phyloP scores from a whole-genome alignment of 352 stramenopile genomes.

The Achlya hypogyna region DNA sequence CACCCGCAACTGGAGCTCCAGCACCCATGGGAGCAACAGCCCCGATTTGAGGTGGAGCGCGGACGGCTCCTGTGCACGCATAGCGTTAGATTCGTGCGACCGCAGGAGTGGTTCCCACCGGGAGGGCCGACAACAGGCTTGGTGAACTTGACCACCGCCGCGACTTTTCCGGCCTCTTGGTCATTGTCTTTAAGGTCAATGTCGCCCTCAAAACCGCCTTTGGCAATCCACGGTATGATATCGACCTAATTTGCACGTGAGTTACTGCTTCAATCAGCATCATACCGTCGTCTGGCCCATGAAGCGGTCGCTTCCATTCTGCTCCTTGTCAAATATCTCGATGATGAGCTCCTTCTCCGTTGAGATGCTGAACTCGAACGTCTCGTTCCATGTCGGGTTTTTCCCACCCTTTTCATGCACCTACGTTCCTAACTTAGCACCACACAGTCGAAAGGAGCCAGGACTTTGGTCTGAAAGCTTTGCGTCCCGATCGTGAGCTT shows the following conservation, averaged over 20 bases:
- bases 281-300: conserved; percentile 70
- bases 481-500: conserved; percentile 87
- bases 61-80: neutral
- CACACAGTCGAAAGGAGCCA: neutral
- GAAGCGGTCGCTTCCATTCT: conserved; percentile 86
- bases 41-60: conserved; percentile 4
- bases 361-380: conserved; percentile 92
- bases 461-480: conserved; percentile 53
- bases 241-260: conserved; percentile 44
- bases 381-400: conserved; percentile 91
- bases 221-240: conserved; percentile 90
- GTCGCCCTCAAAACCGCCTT: conserved; percentile 88
- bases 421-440: conserved; percentile 31
- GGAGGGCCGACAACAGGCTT: conserved; percentile 40
- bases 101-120: conserved; percentile 20
- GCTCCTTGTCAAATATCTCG: conserved; percentile 88
- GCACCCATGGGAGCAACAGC: conserved; percentile 53
- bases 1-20: conserved; percentile 22
- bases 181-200: conserved; percentile 78
- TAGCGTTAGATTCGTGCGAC: no score
- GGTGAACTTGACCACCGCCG: conserved; percentile 80
- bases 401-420: conserved; percentile 86
- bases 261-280: no score
- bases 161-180: conserved; percentile 74
- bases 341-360: conserved; percentile 91